Conservation (phyloP, 495 filamentous ascomycete genomes). For the Aspergillus ostianus region DNA sequence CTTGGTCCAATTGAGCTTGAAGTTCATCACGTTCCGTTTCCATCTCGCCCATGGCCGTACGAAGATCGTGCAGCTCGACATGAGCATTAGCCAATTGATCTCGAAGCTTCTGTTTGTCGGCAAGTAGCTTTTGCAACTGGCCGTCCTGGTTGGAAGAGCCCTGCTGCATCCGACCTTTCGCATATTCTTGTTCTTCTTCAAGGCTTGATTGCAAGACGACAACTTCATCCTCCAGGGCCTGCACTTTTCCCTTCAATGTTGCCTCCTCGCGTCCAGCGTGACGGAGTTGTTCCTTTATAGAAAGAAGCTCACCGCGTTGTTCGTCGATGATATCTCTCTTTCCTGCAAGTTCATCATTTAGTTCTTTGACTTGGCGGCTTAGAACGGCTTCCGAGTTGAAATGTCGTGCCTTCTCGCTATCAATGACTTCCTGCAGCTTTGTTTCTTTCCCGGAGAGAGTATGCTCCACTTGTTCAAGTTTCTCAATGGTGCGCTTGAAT, state of each 20-base stretch:
- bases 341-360: conserved; percentile 54
- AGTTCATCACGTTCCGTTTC: conserved; percentile 66
- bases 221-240: conserved; percentile 77
- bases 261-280: conserved; percentile 63
- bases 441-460: conserved; percentile 61
- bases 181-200: conserved; percentile 71
- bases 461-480: conserved; percentile 66
- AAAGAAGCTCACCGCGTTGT: conserved; percentile 56
- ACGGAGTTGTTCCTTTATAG: conserved; percentile 65
- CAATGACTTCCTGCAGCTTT: conserved; percentile 61
- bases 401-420: conserved; percentile 58
- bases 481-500: conserved; percentile 71
- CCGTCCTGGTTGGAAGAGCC: conserved; percentile 45
- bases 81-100: conserved; percentile 61
- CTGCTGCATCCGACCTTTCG: conserved; percentile 53
- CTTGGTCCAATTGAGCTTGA: conserved; percentile 52
- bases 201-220: conserved; percentile 70
- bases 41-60: conserved; percentile 48
- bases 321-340: conserved; percentile 55
- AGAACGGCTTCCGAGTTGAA: conserved; percentile 54
- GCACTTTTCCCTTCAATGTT: conserved; percentile 62
- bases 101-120: conserved; percentile 61
- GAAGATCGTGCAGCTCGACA: conserved; percentile 58
- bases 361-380: conserved; percentile 54
- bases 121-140: conserved; percentile 48